These are phyloP conservation scores for Backusella tuberculispora DNA, from an alignment of 192 early-diverging fungal species.

Conservation along the genomic window DNA sequence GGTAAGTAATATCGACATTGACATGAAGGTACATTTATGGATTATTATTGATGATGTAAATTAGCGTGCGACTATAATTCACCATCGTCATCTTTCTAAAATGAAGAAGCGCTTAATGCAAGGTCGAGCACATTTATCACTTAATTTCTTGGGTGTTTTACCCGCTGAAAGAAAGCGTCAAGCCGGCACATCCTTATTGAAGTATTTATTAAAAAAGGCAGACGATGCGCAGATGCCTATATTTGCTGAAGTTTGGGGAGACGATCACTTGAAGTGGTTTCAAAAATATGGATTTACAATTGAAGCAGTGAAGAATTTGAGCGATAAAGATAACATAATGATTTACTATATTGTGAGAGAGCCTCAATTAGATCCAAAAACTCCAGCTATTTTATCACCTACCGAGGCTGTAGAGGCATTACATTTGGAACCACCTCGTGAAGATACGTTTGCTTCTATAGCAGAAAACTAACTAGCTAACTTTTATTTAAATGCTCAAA, in stretches of 20 bases:
- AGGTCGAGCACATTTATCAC: constrained; percentile 17
- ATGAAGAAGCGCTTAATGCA: constrained; percentile 9
- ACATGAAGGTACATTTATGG: background rate
- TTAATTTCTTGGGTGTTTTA: constrained; percentile 34
- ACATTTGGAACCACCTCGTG: constrained; percentile 12
- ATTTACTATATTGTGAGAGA: constrained; percentile 18
- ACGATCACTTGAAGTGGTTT: background rate
- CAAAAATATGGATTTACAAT: constrained; percentile 17
- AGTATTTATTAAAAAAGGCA: constrained; percentile 24
- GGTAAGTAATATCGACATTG: background rate
- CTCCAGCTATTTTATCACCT: background rate
- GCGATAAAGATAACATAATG: background rate
- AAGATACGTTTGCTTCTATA: background rate
- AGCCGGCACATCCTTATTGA: constrained; percentile 17
- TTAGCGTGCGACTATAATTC: constrained; percentile 17
- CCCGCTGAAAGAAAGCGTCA: constrained; percentile 23
- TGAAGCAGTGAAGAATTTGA: background rate
- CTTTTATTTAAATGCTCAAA: background rate
- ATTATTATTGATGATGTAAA: background rate
- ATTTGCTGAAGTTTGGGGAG: constrained; percentile 17
- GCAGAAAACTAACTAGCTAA: background rate
- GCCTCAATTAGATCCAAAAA: background rate
- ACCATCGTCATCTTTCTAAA: constrained; percentile 6
- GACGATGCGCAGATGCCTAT: constrained; percentile 24
- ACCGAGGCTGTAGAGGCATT: background rate